Conservation (phyloP, 208 protist species). For the Jaenimonas drosophilae region DNA sequence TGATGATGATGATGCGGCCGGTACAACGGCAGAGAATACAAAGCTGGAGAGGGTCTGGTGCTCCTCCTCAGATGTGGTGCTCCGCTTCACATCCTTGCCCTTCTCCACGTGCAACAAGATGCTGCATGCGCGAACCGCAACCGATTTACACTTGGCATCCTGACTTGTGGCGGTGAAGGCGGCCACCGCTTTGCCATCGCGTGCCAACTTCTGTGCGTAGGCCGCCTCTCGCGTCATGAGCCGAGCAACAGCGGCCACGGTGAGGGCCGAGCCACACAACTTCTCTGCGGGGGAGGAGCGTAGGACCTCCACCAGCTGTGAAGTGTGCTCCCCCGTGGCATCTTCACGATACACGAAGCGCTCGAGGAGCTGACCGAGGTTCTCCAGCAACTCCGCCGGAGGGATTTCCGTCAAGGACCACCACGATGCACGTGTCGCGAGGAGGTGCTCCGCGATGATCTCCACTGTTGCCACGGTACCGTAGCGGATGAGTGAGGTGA, state of each 20-base stretch:
- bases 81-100: too few relatives aligned
- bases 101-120: too few relatives aligned
- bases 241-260: constrained; percentile 43
- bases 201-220: too few relatives aligned
- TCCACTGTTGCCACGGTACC: constrained; percentile 62
- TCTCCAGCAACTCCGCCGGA: constrained; percentile 15
- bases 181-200: too few relatives aligned
- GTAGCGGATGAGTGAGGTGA: constrained; percentile 65
- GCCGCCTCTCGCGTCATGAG: constrained; percentile 27
- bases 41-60: too few relatives aligned
- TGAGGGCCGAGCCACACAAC: constrained; percentile 27
- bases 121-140: too few relatives aligned
- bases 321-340: constrained; percentile 22
- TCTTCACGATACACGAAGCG: constrained; percentile 69
- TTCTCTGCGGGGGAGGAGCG: constrained; percentile 10
- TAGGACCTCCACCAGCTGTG: constrained; percentile 28
- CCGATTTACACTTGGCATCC: too few relatives aligned
- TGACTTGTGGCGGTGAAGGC: too few relatives aligned
- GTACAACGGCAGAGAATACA: too few relatives aligned
- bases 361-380: constrained; percentile 47
- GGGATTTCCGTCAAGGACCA: constrained; percentile 24
- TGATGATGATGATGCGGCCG: too few relatives aligned
- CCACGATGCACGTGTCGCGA: constrained; percentile 12
- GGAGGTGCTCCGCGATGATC: constrained; percentile 16
- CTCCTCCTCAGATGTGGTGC: too few relatives aligned